These are phyloP conservation scores for Microcyclosporella mali DNA, from an alignment of 2,329 filamentous ascomycete species.

Conservation along the genomic window DNA sequence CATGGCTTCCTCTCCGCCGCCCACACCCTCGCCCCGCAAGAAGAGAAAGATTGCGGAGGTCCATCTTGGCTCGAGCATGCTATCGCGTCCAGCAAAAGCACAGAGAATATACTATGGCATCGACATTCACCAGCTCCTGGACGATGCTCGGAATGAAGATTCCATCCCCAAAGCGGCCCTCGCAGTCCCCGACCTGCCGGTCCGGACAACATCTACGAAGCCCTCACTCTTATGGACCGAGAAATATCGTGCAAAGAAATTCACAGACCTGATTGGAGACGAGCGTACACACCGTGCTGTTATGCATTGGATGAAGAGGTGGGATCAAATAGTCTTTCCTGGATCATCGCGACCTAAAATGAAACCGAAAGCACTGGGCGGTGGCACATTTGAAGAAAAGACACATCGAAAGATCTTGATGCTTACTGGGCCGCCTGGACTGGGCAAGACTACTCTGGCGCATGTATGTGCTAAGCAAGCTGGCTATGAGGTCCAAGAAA, in stretches of 20 bases:
- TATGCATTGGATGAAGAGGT: constrained; percentile 85
- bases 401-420: constrained; percentile 82
- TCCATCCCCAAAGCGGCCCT: constrained; percentile 31
- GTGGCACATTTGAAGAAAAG: constrained; percentile 53
- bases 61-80: constrained; percentile 24
- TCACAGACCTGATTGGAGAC: constrained; percentile 89
- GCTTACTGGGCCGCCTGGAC: constrained; percentile 81
- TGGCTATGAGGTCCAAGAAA: constrained; percentile 92
- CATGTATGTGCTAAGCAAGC: constrained; percentile 94
- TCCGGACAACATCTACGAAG: constrained; percentile 34
- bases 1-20: constrained; percentile 13
- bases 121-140: constrained; percentile 77
- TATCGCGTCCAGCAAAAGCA: constrained; percentile 52
- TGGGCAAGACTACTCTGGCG: constrained; percentile 93
- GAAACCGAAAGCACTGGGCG: constrained; percentile 36
- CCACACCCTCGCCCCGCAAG: constrained; percentile 11
- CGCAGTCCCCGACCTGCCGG: constrained; percentile 31
- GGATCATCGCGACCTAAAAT: constrained; percentile 57
- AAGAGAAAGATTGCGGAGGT: constrained; percentile 17
- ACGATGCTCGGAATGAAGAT: constrained; percentile 59
- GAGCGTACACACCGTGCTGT: constrained; percentile 89
- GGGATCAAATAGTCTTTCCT: constrained; percentile 91
- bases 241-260: constrained; percentile 88
- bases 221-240: constrained; percentile 79
- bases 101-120: constrained; percentile 83